Conservation (phyloP, 495 filamentous ascomycete species). For the Lepidopterella palustris region DNA sequence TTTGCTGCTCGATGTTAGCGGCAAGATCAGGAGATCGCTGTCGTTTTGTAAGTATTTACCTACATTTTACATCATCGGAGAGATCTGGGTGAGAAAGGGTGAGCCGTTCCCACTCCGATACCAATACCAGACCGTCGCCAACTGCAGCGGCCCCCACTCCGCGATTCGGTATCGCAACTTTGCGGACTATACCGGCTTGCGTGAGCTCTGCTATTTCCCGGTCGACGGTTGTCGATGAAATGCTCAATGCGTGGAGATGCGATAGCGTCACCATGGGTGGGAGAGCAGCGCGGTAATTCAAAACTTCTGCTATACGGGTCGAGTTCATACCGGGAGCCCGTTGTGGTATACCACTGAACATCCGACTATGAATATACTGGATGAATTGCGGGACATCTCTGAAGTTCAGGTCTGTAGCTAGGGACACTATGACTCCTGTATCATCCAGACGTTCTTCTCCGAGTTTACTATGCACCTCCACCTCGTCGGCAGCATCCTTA, state of each 20-base stretch:
- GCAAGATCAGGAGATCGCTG: neutral
- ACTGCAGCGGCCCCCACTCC: constrained; percentile 53
- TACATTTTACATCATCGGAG: constrained; percentile 42
- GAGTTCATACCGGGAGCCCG: constrained; percentile 64
- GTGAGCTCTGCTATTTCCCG: constrained; percentile 63
- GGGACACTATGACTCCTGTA: constrained; percentile 46
- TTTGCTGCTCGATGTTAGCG: constrained; percentile 36
- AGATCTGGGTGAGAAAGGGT: constrained; percentile 43
- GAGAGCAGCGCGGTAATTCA: constrained; percentile 58
- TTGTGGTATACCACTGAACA: constrained; percentile 65
- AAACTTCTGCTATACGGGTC: constrained; percentile 59
- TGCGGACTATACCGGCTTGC: constrained; percentile 53
- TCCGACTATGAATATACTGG: constrained; percentile 51
- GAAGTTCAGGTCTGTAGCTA: constrained; percentile 48
- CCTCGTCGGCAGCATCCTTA: neutral
- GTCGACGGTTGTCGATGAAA: constrained; percentile 63
- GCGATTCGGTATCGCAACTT: constrained; percentile 59
- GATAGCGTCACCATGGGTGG: constrained; percentile 65
- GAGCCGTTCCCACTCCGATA: constrained; percentile 55
- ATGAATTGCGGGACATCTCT: constrained; percentile 61
- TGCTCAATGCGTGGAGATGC: constrained; percentile 62
- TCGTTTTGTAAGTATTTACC: constrained; percentile 34
- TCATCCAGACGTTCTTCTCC: constrained; percentile 52
- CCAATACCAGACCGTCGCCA: constrained; percentile 65
- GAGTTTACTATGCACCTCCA: constrained; percentile 39